Conservation (phyloP, 192 early-diverging fungal species). For the Linnemannia hyalina region DNA sequence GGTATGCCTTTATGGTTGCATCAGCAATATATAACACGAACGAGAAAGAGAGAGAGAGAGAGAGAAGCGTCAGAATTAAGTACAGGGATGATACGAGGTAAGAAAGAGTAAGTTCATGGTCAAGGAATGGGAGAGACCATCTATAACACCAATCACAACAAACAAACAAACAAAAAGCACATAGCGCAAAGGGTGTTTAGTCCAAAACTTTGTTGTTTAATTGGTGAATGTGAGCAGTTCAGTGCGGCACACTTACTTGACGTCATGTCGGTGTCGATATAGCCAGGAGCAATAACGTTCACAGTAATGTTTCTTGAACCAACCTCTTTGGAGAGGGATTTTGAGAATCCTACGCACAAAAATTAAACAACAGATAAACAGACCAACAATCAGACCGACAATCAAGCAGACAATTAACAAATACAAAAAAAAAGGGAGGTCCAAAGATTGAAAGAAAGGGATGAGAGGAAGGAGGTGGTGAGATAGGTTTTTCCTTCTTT, state of each 20-base stretch:
- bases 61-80: not conserved
- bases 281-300: conserved; percentile 90
- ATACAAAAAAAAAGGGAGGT: not conserved
- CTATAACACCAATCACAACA: not conserved
- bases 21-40: not conserved
- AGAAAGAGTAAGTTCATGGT: not conserved
- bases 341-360: conserved; percentile 78
- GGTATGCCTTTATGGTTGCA: conserved; percentile 50
- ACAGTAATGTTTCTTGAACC: conserved; percentile 79
- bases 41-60: not conserved
- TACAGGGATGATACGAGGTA: not conserved
- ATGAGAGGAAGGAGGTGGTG: not conserved
- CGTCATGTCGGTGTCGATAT: conserved; percentile 87
- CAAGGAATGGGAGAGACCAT: not conserved
- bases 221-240: not conserved
- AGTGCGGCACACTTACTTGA: conserved; percentile 49
- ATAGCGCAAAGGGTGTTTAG: not conserved
- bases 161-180: too few relatives aligned
- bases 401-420: not conserved
- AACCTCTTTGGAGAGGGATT: conserved; percentile 85
- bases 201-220: conserved; percentile 1
- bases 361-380: not conserved
- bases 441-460: not conserved
- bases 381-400: too few relatives aligned
- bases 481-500: not conserved